Conservation (phyloP, 225 moss, liverwort and hornwort genomes). For the Straminergon stramineum region DNA sequence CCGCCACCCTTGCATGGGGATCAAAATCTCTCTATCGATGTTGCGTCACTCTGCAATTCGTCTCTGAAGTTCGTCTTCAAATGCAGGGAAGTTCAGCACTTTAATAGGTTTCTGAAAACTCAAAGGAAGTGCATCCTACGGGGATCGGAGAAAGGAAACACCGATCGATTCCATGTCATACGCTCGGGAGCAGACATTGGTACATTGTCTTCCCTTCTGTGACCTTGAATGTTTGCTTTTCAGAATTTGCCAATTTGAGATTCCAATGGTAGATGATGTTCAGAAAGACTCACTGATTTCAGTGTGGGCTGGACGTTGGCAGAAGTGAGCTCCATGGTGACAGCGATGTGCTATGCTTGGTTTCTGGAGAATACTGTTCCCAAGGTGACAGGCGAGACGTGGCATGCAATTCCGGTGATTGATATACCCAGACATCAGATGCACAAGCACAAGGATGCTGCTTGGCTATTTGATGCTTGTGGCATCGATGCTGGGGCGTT, state of each 20-base stretch:
- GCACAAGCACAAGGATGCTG: constrained; percentile 29
- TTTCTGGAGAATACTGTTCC: constrained; percentile 26
- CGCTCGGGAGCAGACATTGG: constrained; percentile 18
- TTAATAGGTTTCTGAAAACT: constrained; percentile 20
- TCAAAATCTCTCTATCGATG: constrained; percentile 3
- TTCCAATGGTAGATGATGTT: not conserved
- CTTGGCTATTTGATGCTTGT: constrained; percentile 40
- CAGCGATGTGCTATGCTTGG: constrained; percentile 31
- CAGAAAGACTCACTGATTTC: not conserved
- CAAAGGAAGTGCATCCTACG: constrained; percentile 20
- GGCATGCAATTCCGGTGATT: constrained; percentile 23
- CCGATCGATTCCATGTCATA: constrained; percentile 10
- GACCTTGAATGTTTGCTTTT: not conserved
- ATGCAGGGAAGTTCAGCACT: constrained; percentile 25
- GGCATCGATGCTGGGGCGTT: constrained; percentile 16
- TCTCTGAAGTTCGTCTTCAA: constrained; percentile 30
- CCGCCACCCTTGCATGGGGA: constrained; percentile 22
- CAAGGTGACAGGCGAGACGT: constrained; percentile 25
- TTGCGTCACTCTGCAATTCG: constrained; percentile 21
- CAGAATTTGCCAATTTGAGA: not conserved
- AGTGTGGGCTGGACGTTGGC: not conserved
- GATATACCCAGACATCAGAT: constrained; percentile 23
- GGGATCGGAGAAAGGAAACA: constrained; percentile 9
- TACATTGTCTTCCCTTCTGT: not conserved
- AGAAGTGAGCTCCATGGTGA: constrained; percentile 33